Evolutionary conservation across 2,329 filamentous ascomycete species (phyloP).

Genomic region (Fusarium anguioides): DNA sequence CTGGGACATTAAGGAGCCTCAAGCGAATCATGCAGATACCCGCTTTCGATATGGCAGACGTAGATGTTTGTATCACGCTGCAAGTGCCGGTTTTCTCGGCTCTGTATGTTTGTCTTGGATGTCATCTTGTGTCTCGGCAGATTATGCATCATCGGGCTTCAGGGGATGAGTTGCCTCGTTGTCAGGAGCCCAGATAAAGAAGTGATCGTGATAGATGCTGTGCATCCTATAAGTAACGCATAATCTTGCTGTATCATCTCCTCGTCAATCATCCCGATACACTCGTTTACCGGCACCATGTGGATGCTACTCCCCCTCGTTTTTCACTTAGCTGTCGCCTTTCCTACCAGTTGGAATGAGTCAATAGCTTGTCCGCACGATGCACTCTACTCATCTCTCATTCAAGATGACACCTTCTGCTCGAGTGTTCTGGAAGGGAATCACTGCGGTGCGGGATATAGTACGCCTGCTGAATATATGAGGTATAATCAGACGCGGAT

Average conservation of each 20-base stretch:
- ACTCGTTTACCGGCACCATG: conserved; percentile 36
- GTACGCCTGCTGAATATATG: conserved; percentile 46
- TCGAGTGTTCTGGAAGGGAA: conserved; percentile 43
- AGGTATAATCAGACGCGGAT: conserved; percentile 46
- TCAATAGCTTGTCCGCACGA: conserved; percentile 44
- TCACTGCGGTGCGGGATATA: conserved; percentile 38
- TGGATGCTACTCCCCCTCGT: conserved; percentile 33
- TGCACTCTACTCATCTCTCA: conserved; percentile 47
- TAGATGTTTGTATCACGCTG: conserved; percentile 23
- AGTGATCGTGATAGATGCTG: background rate
- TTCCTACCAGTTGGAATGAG: conserved; percentile 30
- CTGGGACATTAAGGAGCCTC: conserved; percentile 31
- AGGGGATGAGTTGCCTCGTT: conserved; percentile 9
- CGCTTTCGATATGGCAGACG: conserved; percentile 31
- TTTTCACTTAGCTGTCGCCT: conserved; percentile 13
- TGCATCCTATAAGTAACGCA: conserved; percentile 34
- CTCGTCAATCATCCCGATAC: conserved; percentile 9
- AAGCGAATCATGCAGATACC: conserved; percentile 32
- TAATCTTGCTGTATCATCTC: conserved; percentile 2
- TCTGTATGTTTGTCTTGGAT: background rate
- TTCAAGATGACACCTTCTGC: conserved; percentile 44
- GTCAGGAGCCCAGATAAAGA: background rate
- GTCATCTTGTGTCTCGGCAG: conserved; percentile 35
- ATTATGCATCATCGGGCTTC: conserved; percentile 11
- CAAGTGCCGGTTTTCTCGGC: conserved; percentile 24